Conservation (phyloP, 2,329 filamentous ascomycete species). For the Truncatella angustata region DNA sequence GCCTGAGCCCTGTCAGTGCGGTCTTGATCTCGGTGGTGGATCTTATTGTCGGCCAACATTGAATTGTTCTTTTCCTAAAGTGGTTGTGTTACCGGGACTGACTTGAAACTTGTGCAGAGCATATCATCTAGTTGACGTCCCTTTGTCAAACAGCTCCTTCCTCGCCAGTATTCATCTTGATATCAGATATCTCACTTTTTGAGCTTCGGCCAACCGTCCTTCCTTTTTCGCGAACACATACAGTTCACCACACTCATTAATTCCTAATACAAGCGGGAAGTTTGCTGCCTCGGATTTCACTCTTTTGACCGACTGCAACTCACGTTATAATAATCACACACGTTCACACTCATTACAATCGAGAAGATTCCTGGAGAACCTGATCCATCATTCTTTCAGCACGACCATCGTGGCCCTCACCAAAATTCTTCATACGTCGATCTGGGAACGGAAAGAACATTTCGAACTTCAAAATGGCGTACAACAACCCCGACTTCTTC, state of each 20-base stretch:
- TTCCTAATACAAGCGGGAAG: constrained; percentile 4
- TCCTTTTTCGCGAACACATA: constrained; percentile 44
- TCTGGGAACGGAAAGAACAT: background rate
- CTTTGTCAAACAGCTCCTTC: constrained; percentile 47
- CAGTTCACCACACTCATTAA: constrained; percentile 58
- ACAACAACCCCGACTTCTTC: constrained; percentile 45
- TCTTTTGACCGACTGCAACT: constrained; percentile 36
- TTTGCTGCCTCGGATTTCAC: constrained; percentile 25
- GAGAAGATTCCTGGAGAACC: constrained; percentile 53
- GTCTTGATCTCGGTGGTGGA: background rate
- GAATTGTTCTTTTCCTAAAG: constrained; percentile 9
- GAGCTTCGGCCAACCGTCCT: constrained; percentile 49
- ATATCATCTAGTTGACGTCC: constrained; percentile 41
- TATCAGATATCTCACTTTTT: constrained; percentile 24
- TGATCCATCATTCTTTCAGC: constrained; percentile 44
- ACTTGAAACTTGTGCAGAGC: constrained; percentile 33
- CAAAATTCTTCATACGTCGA: constrained; percentile 17
- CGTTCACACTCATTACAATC: constrained; percentile 20
- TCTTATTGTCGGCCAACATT: background rate
- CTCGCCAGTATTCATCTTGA: constrained; percentile 36
- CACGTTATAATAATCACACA: constrained; percentile 29
- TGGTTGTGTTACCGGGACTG: constrained; percentile 13
- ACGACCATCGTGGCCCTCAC: constrained; percentile 18
- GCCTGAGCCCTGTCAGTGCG: background rate
- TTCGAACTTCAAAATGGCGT: constrained; percentile 35